phyloP scores from a whole-genome alignment of 1,139 yeast species.

The Meyerozyma smithsonii region DNA sequence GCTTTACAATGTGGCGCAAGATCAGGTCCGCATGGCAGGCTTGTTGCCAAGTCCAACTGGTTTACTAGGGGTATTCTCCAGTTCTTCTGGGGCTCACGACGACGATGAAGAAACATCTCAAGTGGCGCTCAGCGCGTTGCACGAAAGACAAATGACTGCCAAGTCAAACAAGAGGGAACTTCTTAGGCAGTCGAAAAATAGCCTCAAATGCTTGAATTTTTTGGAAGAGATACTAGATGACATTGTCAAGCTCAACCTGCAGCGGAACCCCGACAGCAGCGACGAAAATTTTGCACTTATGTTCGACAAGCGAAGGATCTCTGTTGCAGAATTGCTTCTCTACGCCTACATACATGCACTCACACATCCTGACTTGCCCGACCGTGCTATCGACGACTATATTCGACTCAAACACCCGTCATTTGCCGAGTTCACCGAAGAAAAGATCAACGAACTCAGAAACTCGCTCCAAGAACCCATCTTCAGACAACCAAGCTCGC shows the following conservation, averaged over 20 bases:
- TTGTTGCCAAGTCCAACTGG: slow-evolving; percentile 28
- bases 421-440: slow-evolving; percentile 12
- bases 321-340: slow-evolving; percentile 23
- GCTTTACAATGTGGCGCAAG: slow-evolving; percentile 45
- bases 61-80: slow-evolving; percentile 22
- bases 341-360: slow-evolving; percentile 37
- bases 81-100: slow-evolving; percentile 14
- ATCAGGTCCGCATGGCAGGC: slow-evolving; percentile 39
- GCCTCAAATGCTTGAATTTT: slow-evolving; percentile 46
- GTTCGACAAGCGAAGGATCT: slow-evolving; percentile 13
- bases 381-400: slow-evolving; percentile 34
- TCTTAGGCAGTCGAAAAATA: slow-evolving; percentile 46
- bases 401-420: slow-evolving; percentile 24
- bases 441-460: slow-evolving; percentile 10
- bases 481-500: slow-evolving; percentile 22
- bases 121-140: slow-evolving; percentile 47
- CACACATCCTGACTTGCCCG: slow-evolving; percentile 37
- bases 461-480: slow-evolving; percentile 5
- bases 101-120: slow-evolving; percentile 23
- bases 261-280: slow-evolving; percentile 9
- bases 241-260: slow-evolving; percentile 18
- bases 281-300: slow-evolving; percentile 12
- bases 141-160: slow-evolving; percentile 42
- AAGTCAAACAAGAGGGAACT: slow-evolving; percentile 38
- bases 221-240: slow-evolving; percentile 30